These are phyloP conservation scores for Magnaporthiopsis rhizophila DNA, from an alignment of 2,329 filamentous ascomycete species.

Conservation along the genomic window DNA sequence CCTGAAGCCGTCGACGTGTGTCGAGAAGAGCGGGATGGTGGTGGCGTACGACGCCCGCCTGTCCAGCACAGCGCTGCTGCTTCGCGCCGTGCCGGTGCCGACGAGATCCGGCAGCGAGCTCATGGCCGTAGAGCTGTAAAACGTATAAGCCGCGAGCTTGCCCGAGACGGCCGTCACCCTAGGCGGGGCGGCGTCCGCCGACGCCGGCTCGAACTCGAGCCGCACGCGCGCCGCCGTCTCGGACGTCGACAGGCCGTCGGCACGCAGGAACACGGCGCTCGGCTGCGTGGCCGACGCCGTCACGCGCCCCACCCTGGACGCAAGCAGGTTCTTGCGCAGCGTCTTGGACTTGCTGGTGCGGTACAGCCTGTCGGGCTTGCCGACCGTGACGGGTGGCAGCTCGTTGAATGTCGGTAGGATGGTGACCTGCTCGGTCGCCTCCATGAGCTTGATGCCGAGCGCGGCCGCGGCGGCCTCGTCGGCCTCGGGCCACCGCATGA, in stretches of 20 bases:
- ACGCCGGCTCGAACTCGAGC: constrained; percentile 39
- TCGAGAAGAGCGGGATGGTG: constrained; percentile 31
- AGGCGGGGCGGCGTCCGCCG: constrained; percentile 35
- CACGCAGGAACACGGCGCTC: constrained; percentile 38
- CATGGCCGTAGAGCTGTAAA: constrained; percentile 39
- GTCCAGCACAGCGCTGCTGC: constrained; percentile 24
- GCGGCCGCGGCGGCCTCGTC: constrained; percentile 11
- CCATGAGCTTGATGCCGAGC: constrained; percentile 18
- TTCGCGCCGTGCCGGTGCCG: constrained; percentile 27
- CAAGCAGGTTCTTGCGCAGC: constrained; percentile 44
- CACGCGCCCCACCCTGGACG: constrained; percentile 41
- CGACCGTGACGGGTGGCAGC: constrained; percentile 43
- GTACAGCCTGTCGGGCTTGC: constrained; percentile 40
- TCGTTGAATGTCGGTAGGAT: constrained; percentile 43
- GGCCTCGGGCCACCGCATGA: constrained; percentile 23
- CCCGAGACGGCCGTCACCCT: constrained; percentile 39
- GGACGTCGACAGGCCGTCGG: constrained; percentile 37
- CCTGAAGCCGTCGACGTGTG: constrained; percentile 23
- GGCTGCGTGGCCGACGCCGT: constrained; percentile 39
- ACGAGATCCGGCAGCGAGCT: constrained; percentile 42
- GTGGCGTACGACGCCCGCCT: constrained; percentile 38
- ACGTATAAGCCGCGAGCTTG: constrained; percentile 45
- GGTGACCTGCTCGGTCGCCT: constrained; percentile 30
- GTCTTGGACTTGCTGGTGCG: constrained; percentile 41
- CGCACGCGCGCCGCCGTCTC: constrained; percentile 35